Conservation (phyloP, 2,329 filamentous ascomycete genomes). For the Amesomyces nigricolor region DNA sequence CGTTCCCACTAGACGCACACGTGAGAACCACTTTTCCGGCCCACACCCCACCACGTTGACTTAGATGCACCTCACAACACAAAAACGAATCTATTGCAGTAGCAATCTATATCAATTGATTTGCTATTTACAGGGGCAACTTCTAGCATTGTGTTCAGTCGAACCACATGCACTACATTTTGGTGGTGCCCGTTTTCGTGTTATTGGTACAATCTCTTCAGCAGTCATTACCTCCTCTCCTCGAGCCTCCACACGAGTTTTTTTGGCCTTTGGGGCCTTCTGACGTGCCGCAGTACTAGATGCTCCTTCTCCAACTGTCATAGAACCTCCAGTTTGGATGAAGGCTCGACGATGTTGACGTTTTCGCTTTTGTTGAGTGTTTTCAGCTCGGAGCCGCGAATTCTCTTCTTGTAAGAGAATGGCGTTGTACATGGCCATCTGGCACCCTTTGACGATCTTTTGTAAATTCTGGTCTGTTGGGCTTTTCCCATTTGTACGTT, state of each 20-base stretch:
- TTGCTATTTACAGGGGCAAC: neutral
- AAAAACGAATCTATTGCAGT: neutral
- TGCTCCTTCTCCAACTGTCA: neutral
- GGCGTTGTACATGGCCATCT: neutral
- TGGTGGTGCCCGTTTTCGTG: neutral
- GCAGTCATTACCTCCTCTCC: neutral
- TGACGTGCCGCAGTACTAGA: too few relatives aligned
- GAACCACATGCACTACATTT: neutral
- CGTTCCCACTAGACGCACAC: too few relatives aligned
- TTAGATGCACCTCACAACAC: neutral
- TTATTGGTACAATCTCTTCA: neutral
- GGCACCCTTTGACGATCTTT: neutral
- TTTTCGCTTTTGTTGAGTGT: neutral
- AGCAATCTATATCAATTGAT: neutral
- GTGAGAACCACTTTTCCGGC: too few relatives aligned
- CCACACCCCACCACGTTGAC: neutral
- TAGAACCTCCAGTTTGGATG: neutral
- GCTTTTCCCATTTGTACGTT: neutral
- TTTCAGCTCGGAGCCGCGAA: neutral
- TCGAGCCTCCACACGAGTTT: neutral
- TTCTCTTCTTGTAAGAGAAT: neutral
- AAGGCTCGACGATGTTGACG: neutral
- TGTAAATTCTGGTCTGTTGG: neutral
- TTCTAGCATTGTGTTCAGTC: neutral
- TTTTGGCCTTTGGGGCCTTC: neutral